These are phyloP conservation scores for Lyophyllum decastes DNA, from an alignment of 768 basidiomycete species.

Conservation along the genomic window DNA sequence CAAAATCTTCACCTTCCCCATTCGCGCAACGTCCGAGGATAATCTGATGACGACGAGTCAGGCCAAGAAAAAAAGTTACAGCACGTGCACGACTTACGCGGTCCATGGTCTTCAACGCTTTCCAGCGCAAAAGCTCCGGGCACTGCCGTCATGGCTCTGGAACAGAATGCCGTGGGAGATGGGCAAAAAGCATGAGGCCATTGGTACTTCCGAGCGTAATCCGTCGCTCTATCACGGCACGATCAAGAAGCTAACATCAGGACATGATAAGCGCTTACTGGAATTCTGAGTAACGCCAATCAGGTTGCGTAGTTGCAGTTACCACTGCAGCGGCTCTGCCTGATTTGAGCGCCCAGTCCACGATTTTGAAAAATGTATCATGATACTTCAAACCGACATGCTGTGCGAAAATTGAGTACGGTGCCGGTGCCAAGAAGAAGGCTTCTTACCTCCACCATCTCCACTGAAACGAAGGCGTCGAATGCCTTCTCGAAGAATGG, in stretches of 20 bases:
- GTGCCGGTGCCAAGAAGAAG: neutral
- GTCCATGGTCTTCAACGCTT: constrained; percentile 20
- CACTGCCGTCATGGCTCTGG: constrained; percentile 13
- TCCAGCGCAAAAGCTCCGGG: constrained; percentile 21
- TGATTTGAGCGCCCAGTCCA: constrained; percentile 41
- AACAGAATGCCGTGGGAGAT: constrained; percentile 19
- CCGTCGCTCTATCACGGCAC: constrained; percentile 17
- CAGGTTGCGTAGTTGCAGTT: constrained; percentile 25
- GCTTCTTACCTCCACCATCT: neutral
- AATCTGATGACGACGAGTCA: constrained; percentile 7
- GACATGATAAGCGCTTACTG: neutral
- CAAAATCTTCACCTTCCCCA: constrained; percentile 28
- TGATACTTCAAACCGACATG: constrained; percentile 11
- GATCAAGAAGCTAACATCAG: neutral
- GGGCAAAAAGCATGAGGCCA: constrained; percentile 29
- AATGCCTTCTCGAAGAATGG: constrained; percentile 53
- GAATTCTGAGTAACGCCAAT: constrained; percentile 17
- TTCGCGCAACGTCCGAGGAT: constrained; percentile 24
- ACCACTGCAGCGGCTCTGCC: constrained; percentile 31
- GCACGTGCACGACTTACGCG: constrained; percentile 13
- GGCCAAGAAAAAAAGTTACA: neutral
- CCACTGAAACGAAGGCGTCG: constrained; percentile 44
- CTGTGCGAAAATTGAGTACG: neutral
- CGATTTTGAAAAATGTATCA: constrained; percentile 29
- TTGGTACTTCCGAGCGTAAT: constrained; percentile 28